Evolutionary conservation across 495 filamentous ascomycete genomes (phyloP).

Genomic region (Staphylotrichum longicolle): DNA sequence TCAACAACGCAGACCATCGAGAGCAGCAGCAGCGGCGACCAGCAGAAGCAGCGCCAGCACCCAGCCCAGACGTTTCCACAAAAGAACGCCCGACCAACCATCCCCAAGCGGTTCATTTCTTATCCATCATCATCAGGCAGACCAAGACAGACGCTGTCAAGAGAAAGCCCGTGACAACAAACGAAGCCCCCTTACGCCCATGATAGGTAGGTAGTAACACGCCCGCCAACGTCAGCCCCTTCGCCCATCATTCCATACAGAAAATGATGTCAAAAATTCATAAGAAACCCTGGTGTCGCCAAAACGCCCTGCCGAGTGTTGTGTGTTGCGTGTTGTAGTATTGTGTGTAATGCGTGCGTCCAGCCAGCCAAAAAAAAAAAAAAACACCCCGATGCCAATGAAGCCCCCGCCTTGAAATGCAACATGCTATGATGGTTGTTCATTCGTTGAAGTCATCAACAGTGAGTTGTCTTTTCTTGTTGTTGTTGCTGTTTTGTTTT

Average conservation of each 20-base stretch:
- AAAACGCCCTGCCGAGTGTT: slow-evolving; percentile 29
- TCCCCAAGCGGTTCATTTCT: no score
- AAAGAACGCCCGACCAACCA: no score
- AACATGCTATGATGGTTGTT: slow-evolving; percentile 27
- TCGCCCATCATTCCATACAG: slow-evolving; percentile 18
- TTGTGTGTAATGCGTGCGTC: neutral
- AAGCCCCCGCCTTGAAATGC: slow-evolving; percentile 34
- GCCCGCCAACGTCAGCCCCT: neutral
- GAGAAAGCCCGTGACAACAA: neutral
- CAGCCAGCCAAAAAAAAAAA: slow-evolving; percentile 12
- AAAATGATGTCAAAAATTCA: slow-evolving; percentile 21
- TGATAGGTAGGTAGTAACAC: neutral
- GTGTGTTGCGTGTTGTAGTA: no score
- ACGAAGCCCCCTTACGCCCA: neutral
- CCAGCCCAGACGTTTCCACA: no score
- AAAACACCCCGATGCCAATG: slow-evolving; percentile 29
- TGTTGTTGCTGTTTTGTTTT: slow-evolving; percentile 19
- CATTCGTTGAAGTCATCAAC: slow-evolving; percentile 31
- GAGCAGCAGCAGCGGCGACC: no score
- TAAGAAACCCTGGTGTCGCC: slow-evolving; percentile 12
- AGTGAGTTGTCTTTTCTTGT: slow-evolving; percentile 22
- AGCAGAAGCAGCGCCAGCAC: no score
- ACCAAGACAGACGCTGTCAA: neutral
- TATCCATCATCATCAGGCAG: no score
- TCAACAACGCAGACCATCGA: no score